These are phyloP conservation scores for Monosporascus sp. DNA, from an alignment of 2,329 filamentous ascomycete species.

Conservation along the genomic window DNA sequence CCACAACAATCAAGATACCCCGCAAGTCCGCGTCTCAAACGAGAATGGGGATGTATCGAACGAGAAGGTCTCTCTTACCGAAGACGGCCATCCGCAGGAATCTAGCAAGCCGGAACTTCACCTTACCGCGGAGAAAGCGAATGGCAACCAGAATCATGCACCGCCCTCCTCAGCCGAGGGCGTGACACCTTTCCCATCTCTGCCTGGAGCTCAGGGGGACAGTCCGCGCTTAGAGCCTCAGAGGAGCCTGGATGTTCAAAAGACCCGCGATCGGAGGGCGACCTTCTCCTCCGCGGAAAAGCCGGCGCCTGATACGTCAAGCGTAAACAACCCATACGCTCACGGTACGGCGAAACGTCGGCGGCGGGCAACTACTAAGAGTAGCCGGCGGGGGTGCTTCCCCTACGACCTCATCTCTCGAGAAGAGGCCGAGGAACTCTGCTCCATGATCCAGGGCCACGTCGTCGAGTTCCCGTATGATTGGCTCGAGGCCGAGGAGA, in stretches of 20 bases:
- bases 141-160: slow-evolving; percentile 23
- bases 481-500: slow-evolving; percentile 88
- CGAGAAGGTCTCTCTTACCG: slow-evolving; percentile 15
- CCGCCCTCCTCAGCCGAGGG: slow-evolving; percentile 36
- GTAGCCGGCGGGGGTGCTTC: slow-evolving; percentile 56
- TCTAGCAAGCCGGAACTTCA: slow-evolving; percentile 10
- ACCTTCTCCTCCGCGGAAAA: slow-evolving; percentile 53
- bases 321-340: slow-evolving; percentile 28
- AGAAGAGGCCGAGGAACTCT: slow-evolving; percentile 73
- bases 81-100: slow-evolving; percentile 9
- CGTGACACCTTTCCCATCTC: slow-evolving; percentile 40
- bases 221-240: slow-evolving; percentile 16
- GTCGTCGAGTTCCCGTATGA: slow-evolving; percentile 93
- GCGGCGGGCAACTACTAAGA: slow-evolving; percentile 64
- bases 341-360: slow-evolving; percentile 51
- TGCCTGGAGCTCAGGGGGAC: slow-evolving; percentile 31
- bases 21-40: slow-evolving; percentile 11
- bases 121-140: slow-evolving; percentile 15
- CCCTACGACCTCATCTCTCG: slow-evolving; percentile 71
- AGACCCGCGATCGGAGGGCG: slow-evolving; percentile 43
- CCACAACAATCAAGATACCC: slow-evolving; percentile 11
- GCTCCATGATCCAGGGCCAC: slow-evolving; percentile 79
- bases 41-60: slow-evolving; percentile 11
- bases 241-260: slow-evolving; percentile 21
- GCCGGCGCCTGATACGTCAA: slow-evolving; percentile 29